Evolutionary conservation across 1,284 basidiomycete species (phyloP), one percentile per base, ranked within the genome.

Genomic region (Amylostereum areolatum): DNA sequence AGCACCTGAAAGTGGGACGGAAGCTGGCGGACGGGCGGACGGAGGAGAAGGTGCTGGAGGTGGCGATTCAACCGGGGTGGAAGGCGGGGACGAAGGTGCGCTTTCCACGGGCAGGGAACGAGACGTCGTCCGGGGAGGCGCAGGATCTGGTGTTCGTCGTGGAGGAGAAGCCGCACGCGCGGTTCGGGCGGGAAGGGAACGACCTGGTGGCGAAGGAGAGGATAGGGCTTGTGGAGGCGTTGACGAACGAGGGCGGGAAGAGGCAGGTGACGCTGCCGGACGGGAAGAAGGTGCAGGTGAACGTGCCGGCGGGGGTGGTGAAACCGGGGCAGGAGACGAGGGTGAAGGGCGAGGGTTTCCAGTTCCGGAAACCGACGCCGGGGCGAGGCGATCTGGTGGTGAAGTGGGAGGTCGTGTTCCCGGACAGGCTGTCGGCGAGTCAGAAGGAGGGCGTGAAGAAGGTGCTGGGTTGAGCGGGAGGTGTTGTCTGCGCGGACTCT

Each of bases 41-140:
- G 10, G 93, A 97, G 66, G 92, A 96, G 56, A 97, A 95, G 68
- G 84, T 95, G 6, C 80, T 97, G 52, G 92, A 94, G 62, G 88
- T 96, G 56, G 77, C 81, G n/a, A 81, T 96, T 48, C 83, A 85
- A 57, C 89, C 94, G 0, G 89, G 89, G 2, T 91, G 85, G 86
- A 89, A 89, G 71, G 78, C 80, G 56, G 94, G 94, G 2, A 97
- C 94, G 24, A 97, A 95, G 71, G 80, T 97, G 54, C 84, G 90
- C 50, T 97, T 94, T 68, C 83, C 89, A 0, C 78, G 80, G 24
- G 85, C 90, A 5, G 93, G 94, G 3, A 93, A 97, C 66, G 93
- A 97, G 62, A 78, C 81, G 52, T 67, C 77, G n/a, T 69, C 58
- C 30, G 81, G 89, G 4, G 89, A 90, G 52, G 68, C 85, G 18